These are phyloP conservation scores for Zostera marina DNA, from an alignment of 116 monocot genomes.

Conservation along the genomic window DNA sequence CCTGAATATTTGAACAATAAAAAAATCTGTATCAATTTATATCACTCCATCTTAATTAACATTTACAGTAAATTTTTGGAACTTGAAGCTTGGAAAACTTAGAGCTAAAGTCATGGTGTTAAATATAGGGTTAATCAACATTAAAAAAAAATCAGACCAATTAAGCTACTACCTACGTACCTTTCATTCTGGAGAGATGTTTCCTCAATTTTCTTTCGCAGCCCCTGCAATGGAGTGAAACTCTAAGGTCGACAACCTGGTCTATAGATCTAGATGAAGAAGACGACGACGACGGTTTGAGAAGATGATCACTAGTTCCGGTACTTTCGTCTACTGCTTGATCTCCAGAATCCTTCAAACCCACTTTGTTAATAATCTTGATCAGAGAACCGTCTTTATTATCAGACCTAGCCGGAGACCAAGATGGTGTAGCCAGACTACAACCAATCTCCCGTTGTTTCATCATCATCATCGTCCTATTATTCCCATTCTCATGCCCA, in stretches of 20 bases:
- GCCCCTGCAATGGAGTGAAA: conserved; percentile 16
- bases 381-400: neutral
- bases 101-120: neutral
- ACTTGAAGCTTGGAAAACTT: neutral
- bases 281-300: conserved; percentile 15
- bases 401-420: neutral
- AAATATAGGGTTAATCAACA: too few species aligned
- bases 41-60: neutral
- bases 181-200: conserved; percentile 15
- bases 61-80: neutral
- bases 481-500: neutral
- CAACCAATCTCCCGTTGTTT: neutral
- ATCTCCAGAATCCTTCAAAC: neutral
- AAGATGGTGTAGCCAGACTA: conserved; percentile 5
- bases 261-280: conserved; percentile 16
- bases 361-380: neutral
- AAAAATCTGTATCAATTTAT: neutral
- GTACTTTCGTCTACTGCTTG: neutral
- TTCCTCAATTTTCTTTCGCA: conserved; percentile 18
- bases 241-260: conserved; percentile 18
- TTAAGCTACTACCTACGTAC: neutral
- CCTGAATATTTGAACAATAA: conserved; percentile 25
- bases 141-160: too few species aligned
- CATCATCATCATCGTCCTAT: too few species aligned
- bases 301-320: neutral